Conservation (phyloP, 768 basidiomycete genomes). For the Lactifluus pinguis region DNA sequence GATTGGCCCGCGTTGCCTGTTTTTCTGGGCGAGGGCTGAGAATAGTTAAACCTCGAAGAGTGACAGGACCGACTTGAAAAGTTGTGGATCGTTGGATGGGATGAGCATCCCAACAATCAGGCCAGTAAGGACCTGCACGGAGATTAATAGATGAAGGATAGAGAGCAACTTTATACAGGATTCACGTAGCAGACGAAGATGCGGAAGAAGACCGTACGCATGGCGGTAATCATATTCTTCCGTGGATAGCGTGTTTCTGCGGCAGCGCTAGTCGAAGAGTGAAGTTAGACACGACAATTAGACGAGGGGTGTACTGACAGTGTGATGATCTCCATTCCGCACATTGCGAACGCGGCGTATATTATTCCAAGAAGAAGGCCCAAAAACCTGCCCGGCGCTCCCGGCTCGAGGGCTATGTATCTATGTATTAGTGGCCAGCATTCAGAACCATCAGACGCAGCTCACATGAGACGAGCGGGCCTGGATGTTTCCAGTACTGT, state of each 20-base stretch:
- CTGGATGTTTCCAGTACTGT: slow-evolving; percentile 18
- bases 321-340: slow-evolving; percentile 18
- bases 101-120: slow-evolving; percentile 19
- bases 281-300: background rate
- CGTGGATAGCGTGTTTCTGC: slow-evolving; percentile 20
- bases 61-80: slow-evolving; percentile 13
- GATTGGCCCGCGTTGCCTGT: slow-evolving; percentile 17
- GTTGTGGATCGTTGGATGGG: slow-evolving; percentile 17
- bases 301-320: background rate
- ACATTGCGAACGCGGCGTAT: slow-evolving; percentile 17
- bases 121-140: slow-evolving; percentile 12
- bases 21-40: slow-evolving; percentile 2
- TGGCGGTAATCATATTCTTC: slow-evolving; percentile 11
- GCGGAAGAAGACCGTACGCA: slow-evolving; percentile 18
- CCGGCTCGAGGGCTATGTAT: slow-evolving; percentile 15
- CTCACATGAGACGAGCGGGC: slow-evolving; percentile 17
- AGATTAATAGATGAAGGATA: background rate
- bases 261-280: slow-evolving; percentile 11
- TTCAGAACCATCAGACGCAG: background rate
- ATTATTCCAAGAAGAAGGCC: slow-evolving; percentile 17
- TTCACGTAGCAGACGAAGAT: slow-evolving; percentile 17
- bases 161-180: background rate
- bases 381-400: slow-evolving; percentile 15
- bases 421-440: background rate
- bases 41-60: background rate